Evolutionary conservation across 176 grass and related monocot genomes (phyloP), one percentile per base, ranked within the genome.

Genomic region (Juncus inflexus): DNA sequence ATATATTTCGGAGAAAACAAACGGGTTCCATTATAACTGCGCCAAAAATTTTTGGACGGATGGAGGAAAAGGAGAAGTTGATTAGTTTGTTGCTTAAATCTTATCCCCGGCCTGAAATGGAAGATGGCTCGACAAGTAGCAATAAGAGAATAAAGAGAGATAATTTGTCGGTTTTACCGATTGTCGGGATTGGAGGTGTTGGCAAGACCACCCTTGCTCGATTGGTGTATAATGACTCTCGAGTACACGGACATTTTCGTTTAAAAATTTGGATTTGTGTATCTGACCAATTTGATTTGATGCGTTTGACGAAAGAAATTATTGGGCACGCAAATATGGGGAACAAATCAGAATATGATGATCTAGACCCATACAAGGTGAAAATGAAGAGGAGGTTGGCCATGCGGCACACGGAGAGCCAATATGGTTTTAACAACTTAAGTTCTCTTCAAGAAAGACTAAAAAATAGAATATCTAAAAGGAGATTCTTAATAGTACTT

Each of bases 131-230:
- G 37, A n/a, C 13, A 2, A 40, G 19, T 63, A 14, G 61, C 5
- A 14, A n/a, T 63, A 77, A 77, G 14, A 51, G 55, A 47, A 64
- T 59, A 35, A 74, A 39, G 40, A 63, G 12, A n/a, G 11, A 14
- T 41, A 64, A 6, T 39, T 9, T 75, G 0, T 35, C 65, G 10
- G 52, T 84, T 66, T 37, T 80, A 7, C 43, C 83, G 3, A 66
- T 85, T 12, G 54, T 76, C 41, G 73, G 73, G 6, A 71, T 71
- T 1, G 73, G 79, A 12, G 72, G 79, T 3, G 12, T 70, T 4
- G 83, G 77, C n/a, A 85, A 85, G 55, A 85, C 77, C 3, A 73
- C 65, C 5, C 6, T 80, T 11, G 77, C 54, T 12, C 76, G 79
- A 51, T 37, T 71, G 12, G 36, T 85, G 7, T 72, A 58, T 13